phyloP scores from a whole-genome alignment of 306 rosid species.

The Myrica gale region DNA sequence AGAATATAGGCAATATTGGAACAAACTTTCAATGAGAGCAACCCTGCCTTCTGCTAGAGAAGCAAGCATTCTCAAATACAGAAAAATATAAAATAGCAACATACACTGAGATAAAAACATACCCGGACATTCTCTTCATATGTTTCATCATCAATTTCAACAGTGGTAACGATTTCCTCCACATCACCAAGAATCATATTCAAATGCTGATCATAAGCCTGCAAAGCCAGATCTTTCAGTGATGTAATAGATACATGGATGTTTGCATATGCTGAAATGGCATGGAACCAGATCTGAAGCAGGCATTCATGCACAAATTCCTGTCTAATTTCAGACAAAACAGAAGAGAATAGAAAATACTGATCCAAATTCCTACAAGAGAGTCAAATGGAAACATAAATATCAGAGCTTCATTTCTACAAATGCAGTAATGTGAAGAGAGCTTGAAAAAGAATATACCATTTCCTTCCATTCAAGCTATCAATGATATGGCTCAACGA shows the following conservation, averaged over 20 bases:
- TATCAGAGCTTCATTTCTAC: neutral
- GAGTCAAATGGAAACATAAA: neutral
- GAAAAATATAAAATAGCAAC: too few relatives aligned
- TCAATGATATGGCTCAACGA: slow-evolving; percentile 38
- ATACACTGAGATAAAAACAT: slow-evolving; percentile 27
- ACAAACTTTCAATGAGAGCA: neutral
- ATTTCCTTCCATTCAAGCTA: slow-evolving; percentile 12
- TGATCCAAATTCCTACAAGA: neutral
- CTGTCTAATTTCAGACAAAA: neutral
- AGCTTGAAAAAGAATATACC: slow-evolving; percentile 19
- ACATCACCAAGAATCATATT: slow-evolving; percentile 99
- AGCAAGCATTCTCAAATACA: neutral
- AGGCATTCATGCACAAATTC: neutral
- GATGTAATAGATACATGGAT: neutral
- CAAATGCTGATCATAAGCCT: too few relatives aligned
- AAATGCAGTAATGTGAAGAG: neutral
- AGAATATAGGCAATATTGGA: slow-evolving; percentile 2
- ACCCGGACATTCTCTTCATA: slow-evolving; percentile 99
- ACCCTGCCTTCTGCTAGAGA: neutral
- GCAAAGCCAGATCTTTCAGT: too few relatives aligned
- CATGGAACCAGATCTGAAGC: neutral
- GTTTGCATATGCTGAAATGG: neutral
- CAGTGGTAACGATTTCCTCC: slow-evolving; percentile 87
- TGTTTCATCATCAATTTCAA: slow-evolving; percentile 96
- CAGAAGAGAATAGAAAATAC: neutral